Evolutionary conservation across 177 flowering plant genomes (phyloP).

Genomic region (Vitis hybrid): DNA sequence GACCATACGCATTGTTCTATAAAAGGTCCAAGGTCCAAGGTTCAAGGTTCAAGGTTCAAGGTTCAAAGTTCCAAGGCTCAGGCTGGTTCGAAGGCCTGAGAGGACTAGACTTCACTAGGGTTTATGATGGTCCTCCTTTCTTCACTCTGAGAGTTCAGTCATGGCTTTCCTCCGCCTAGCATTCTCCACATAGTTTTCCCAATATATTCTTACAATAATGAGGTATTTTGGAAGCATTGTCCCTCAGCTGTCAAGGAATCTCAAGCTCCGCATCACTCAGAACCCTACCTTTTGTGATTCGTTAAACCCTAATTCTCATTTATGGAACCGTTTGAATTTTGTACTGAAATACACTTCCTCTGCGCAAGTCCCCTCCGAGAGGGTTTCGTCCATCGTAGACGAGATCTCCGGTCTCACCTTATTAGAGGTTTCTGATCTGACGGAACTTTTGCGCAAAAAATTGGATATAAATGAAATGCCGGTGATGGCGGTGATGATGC

Average conservation of each 20-base stretch:
- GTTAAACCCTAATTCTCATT: neutral
- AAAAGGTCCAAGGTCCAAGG: too few relatives aligned
- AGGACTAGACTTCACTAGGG: too few relatives aligned
- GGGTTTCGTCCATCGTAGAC: constrained; percentile 62
- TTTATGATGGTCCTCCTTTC: too few relatives aligned
- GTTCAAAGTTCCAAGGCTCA: too few relatives aligned
- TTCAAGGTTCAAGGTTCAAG: too few relatives aligned
- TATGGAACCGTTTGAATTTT: constrained; percentile 10
- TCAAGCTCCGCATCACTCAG: constrained; percentile 2
- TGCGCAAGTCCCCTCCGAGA: constrained; percentile 33
- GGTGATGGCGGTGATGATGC: constrained; percentile 79
- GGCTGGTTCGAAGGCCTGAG: too few relatives aligned
- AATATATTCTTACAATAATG: constrained; percentile 23
- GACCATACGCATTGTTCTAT: too few relatives aligned
- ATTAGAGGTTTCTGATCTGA: constrained; percentile 69
- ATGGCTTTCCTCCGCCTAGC: too few relatives aligned
- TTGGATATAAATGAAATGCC: constrained; percentile 71
- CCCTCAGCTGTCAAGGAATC: constrained; percentile 8
- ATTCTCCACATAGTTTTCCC: neutral
- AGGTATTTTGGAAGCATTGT: constrained; percentile 32
- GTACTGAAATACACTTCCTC: constrained; percentile 28
- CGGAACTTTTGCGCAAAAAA: constrained; percentile 60
- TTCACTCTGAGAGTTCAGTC: too few relatives aligned
- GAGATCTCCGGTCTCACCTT: constrained; percentile 67
- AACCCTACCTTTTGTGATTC: constrained; percentile 1